These are phyloP conservation scores for Septoria petroselini DNA, from an alignment of 2,329 filamentous ascomycete genomes.

Conservation along the genomic window DNA sequence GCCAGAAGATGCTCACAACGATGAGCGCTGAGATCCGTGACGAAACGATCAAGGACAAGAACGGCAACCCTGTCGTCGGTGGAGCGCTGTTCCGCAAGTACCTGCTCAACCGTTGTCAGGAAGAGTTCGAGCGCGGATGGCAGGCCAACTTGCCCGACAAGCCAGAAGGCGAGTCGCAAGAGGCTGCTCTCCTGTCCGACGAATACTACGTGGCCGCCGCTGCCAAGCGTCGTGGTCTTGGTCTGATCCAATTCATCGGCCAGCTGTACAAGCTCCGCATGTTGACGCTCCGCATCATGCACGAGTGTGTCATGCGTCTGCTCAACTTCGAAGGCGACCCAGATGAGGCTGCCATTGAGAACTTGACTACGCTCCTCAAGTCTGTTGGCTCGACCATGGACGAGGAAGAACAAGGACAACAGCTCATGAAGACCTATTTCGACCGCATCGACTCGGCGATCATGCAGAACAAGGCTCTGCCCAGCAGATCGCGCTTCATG, in stretches of 20 bases:
- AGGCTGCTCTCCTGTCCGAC: constrained; percentile 82
- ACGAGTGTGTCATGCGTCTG: constrained; percentile 95
- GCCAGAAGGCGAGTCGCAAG: constrained; percentile 68
- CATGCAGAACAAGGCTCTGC: constrained; percentile 68
- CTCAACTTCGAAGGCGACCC: constrained; percentile 92
- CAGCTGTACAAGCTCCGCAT: constrained; percentile 98
- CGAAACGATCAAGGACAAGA: constrained; percentile 89
- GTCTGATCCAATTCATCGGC: constrained; percentile 98
- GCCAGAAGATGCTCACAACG: constrained; percentile 90
- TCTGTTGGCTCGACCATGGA: constrained; percentile 91
- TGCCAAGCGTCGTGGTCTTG: constrained; percentile 92
- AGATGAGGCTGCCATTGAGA: constrained; percentile 95
- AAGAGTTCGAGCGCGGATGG: constrained; percentile 98
- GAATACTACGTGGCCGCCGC: constrained; percentile 94
- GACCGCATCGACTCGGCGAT: constrained; percentile 78
- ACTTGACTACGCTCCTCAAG: constrained; percentile 83
- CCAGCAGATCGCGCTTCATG: constrained; percentile 93
- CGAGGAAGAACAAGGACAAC: constrained; percentile 69
- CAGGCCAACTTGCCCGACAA: constrained; percentile 78
- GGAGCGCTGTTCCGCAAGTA: constrained; percentile 98
- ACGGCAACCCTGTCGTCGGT: constrained; percentile 81
- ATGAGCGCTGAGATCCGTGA: constrained; percentile 96
- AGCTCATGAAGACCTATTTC: constrained; percentile 94
- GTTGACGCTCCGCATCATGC: constrained; percentile 99
- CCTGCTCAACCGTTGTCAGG: constrained; percentile 94